phyloP scores from a whole-genome alignment of 2,329 filamentous ascomycete species.

The Pezicula neosporulosa region DNA sequence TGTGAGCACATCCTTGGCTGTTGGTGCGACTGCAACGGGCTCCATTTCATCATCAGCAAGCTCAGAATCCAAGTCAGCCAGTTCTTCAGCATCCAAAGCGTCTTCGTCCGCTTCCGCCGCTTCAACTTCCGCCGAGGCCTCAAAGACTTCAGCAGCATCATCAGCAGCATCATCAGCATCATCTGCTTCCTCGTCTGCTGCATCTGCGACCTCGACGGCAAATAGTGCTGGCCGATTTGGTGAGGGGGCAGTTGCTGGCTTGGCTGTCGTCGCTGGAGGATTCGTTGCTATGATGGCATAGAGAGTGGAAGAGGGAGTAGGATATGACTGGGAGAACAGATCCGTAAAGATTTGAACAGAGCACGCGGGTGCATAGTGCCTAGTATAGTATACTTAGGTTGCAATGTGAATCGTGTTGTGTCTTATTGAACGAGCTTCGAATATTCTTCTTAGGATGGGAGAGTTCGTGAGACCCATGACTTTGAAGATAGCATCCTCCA shows the following conservation, averaged over 20 bases:
- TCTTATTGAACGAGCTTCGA: no score
- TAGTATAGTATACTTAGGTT: no score
- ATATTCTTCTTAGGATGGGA: no score
- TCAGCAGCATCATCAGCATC: no score
- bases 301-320: not conserved
- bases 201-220: not conserved
- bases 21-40: not conserved
- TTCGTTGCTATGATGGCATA: conserved; percentile 18
- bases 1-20: conserved; percentile 3
- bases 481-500: no score
- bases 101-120: not conserved
- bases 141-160: not conserved
- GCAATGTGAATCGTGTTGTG: no score
- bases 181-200: not conserved
- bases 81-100: no score
- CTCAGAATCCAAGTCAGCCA: conserved; percentile 9
- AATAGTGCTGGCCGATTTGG: conserved; percentile 4
- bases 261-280: conserved; percentile 13
- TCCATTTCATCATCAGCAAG: conserved; percentile 26
- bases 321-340: not conserved
- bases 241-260: conserved; percentile 9
- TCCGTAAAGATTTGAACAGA: no score
- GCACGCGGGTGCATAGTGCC: no score
- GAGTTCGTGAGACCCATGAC: no score
- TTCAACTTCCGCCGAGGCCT: not conserved